Evolutionary conservation across 805 yeast genomes (phyloP).

Genomic region (Candida schatavii): DNA sequence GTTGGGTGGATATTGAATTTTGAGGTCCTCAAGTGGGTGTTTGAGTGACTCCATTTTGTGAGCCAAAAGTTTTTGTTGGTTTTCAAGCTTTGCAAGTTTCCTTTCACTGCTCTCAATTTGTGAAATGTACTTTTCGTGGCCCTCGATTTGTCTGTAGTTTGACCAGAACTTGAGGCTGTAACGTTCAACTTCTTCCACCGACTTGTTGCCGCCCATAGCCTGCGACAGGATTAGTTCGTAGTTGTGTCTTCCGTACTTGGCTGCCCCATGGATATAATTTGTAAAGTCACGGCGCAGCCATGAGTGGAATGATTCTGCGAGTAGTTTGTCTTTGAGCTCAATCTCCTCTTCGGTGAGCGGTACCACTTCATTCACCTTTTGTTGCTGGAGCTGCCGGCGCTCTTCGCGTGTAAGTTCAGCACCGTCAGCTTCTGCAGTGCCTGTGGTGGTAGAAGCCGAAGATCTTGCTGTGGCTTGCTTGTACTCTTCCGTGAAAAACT

Average conservation of each 20-base stretch:
- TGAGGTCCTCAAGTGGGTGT: slow-evolving; percentile 62
- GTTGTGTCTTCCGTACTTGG: slow-evolving; percentile 60
- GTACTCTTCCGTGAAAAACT: slow-evolving; percentile 46
- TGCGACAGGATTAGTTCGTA: slow-evolving; percentile 45
- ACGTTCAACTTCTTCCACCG: slow-evolving; percentile 53
- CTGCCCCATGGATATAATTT: slow-evolving; percentile 65
- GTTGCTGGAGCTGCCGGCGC: slow-evolving; percentile 47
- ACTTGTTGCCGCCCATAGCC: slow-evolving; percentile 56
- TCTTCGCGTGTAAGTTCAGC: slow-evolving; percentile 28
- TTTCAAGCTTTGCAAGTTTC: slow-evolving; percentile 51
- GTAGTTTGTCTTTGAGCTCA: slow-evolving; percentile 46
- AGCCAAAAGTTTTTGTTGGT: slow-evolving; percentile 55
- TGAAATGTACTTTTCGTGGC: slow-evolving; percentile 65
- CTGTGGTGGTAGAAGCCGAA: too few relatives aligned
- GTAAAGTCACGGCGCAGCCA: slow-evolving; percentile 80
- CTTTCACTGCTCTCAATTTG: slow-evolving; percentile 74
- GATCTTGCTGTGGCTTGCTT: too few relatives aligned
- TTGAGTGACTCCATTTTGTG: slow-evolving; percentile 50
- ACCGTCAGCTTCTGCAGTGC: too few relatives aligned
- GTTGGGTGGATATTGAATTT: slow-evolving; percentile 76
- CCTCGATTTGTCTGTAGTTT: slow-evolving; percentile 57
- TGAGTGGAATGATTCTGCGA: slow-evolving; percentile 56
- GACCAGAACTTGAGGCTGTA: slow-evolving; percentile 67
- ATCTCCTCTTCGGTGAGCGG: slow-evolving; percentile 66
- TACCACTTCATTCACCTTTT: slow-evolving; percentile 50